Percentiles rank a stretch among this genome's conserved stretches.
phyloP scores from a whole-genome alignment of 371 early-diverging fungal species.

The Actinomucor elegans region DNA sequence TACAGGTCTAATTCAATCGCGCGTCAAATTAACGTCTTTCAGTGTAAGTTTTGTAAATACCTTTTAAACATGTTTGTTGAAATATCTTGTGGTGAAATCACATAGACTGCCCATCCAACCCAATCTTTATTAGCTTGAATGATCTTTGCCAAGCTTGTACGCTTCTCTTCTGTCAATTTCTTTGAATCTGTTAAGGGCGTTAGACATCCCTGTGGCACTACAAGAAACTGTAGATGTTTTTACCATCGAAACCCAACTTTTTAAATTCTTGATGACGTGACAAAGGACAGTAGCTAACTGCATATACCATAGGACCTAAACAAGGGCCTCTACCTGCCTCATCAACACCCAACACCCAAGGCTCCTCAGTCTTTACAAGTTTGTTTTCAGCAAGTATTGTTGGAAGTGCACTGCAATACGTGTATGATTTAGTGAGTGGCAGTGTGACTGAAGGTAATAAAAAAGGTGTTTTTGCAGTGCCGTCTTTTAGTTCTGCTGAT shows the following conservation, averaged over 20 bases:
- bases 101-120: constrained; percentile 86
- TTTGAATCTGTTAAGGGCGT: constrained; percentile 91
- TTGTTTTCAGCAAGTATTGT: constrained; percentile 11
- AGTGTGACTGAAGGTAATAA: constrained; percentile 40
- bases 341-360: constrained; percentile 93
- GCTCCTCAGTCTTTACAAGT: constrained; percentile 32
- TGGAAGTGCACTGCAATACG: constrained; percentile 37
- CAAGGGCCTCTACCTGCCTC: constrained; percentile 99
- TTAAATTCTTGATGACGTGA: constrained; percentile 64
- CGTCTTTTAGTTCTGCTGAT: too few relatives aligned
- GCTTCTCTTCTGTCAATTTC: constrained; percentile 72
- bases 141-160: constrained; percentile 68
- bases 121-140: constrained; percentile 62
- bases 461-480: not conserved
- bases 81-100: constrained; percentile 87
- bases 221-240: not conserved
- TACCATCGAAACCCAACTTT: constrained; percentile 81
- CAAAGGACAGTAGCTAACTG: constrained; percentile 75
- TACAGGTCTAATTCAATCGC: constrained; percentile 65
- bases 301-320: constrained; percentile 97
- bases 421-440: constrained; percentile 39
- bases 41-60: constrained; percentile 3
- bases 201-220: too few relatives aligned
- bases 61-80: constrained; percentile 80
- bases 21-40: not conserved